These are phyloP conservation scores for Hevea brasiliensis DNA, from an alignment of 345 rosid genomes.

Conservation along the genomic window DNA sequence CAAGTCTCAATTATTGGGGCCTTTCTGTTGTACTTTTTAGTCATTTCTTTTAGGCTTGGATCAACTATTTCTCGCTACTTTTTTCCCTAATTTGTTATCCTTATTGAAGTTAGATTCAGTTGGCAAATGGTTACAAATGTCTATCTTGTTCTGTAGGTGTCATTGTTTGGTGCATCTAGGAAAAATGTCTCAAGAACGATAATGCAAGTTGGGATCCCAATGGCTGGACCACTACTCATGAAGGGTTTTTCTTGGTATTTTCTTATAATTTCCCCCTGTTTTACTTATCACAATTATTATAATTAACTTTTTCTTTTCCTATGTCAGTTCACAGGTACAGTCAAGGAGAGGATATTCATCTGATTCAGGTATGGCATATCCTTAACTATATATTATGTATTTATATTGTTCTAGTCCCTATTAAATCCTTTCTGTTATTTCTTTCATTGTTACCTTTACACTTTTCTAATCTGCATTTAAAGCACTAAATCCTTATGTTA, in stretches of 20 bases:
- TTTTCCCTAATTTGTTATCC: background rate
- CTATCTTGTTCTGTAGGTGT: constrained; percentile 37
- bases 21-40: constrained; percentile 3
- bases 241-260: constrained; percentile 40
- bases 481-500: no score
- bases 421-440: background rate
- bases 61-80: background rate
- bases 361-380: constrained; percentile 53
- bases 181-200: constrained; percentile 34
- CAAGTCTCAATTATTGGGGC: background rate
- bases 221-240: constrained; percentile 31
- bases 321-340: constrained; percentile 49
- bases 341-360: constrained; percentile 72
- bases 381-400: background rate
- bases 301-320: constrained; percentile 6
- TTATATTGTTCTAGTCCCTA: background rate
- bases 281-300: constrained; percentile 3
- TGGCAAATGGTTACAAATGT: constrained; percentile 1
- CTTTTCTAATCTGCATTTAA: no score
- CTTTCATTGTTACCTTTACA: background rate
- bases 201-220: constrained; percentile 37
- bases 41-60: background rate
- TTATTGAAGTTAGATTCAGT: background rate
- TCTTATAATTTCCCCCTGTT: background rate
- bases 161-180: constrained; percentile 33